Conservation (phyloP, 2,329 filamentous ascomycete species). For the Macrophomina phaseolina region DNA sequence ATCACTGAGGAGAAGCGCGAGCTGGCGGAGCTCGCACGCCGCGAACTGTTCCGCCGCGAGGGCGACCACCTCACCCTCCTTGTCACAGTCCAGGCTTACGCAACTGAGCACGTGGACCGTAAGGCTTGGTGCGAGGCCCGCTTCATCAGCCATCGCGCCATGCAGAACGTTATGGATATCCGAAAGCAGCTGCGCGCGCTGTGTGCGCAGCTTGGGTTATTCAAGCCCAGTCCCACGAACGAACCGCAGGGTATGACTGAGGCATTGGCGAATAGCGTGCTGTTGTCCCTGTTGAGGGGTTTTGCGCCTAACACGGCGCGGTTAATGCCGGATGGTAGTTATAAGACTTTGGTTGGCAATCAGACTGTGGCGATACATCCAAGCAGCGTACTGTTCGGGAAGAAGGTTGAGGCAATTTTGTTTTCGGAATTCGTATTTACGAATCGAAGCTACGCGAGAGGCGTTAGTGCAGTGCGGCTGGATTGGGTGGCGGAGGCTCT, state of each 20-base stretch:
- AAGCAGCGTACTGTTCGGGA: slow-evolving; percentile 64
- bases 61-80: slow-evolving; percentile 70
- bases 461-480: slow-evolving; percentile 67
- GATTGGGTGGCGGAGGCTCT: slow-evolving; percentile 64
- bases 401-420: slow-evolving; percentile 66
- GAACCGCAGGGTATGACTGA: slow-evolving; percentile 36
- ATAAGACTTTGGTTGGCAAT: slow-evolving; percentile 65
- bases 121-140: slow-evolving; percentile 65
- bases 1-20: slow-evolving; percentile 66
- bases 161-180: slow-evolving; percentile 70
- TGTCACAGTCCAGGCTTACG: slow-evolving; percentile 65
- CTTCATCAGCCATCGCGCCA: slow-evolving; percentile 66
- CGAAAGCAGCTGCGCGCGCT: slow-evolving; percentile 66
- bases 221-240: background rate
- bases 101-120: slow-evolving; percentile 62
- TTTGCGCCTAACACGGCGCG: slow-evolving; percentile 67
- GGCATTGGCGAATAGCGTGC: slow-evolving; percentile 55
- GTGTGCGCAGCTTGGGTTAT: slow-evolving; percentile 56
- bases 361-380: slow-evolving; percentile 69
- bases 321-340: slow-evolving; percentile 65
- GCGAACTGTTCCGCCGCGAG: slow-evolving; percentile 63
- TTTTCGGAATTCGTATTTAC: slow-evolving; percentile 72
- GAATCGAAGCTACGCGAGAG: slow-evolving; percentile 66
- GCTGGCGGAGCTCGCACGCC: slow-evolving; percentile 60
- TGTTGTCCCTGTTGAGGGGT: slow-evolving; percentile 64